These are phyloP conservation scores for Dactylorhiza incarnata DNA, from an alignment of 106 monocot genomes.

Conservation along the genomic window DNA sequence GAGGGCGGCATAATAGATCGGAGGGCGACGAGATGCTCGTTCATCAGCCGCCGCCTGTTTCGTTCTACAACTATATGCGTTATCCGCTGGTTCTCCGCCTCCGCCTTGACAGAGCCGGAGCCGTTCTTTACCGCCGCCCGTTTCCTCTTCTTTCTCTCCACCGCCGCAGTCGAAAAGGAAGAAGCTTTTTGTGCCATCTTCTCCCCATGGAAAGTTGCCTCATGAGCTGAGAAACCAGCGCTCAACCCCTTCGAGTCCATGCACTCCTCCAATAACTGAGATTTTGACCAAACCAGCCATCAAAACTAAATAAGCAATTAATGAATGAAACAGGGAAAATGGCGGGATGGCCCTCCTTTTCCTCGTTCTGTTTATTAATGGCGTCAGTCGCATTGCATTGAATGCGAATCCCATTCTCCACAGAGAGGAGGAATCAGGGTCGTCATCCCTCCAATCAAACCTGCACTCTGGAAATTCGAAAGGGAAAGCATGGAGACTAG, in stretches of 20 bases:
- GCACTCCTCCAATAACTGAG: neutral
- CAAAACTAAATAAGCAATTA: neutral
- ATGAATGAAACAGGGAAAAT: neutral
- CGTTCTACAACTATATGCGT: constrained; percentile 92
- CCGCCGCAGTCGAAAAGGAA: neutral
- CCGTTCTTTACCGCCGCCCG: constrained; percentile 4
- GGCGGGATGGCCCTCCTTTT: neutral
- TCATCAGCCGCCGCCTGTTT: constrained; percentile 91
- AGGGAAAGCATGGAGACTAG: neutral
- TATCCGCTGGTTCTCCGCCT: constrained; percentile 79
- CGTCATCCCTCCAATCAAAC: neutral
- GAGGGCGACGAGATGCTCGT: constrained; percentile 67
- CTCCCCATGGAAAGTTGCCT: neutral
- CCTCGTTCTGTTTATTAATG: neutral
- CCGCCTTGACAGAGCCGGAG: constrained; percentile 11
- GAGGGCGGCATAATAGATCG: constrained; percentile 73
- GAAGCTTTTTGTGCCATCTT: neutral
- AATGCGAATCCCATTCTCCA: neutral
- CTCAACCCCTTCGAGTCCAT: constrained; percentile 4
- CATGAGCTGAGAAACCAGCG: neutral
- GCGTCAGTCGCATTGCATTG: neutral
- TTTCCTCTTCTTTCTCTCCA: constrained; percentile 42
- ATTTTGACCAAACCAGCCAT: constrained; percentile 4
- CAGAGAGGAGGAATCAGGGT: too few relatives aligned
- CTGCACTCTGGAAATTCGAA: neutral